Percentiles rank a stretch among this genome's conserved stretches.
Evolutionary conservation across 495 filamentous ascomycete genomes (phyloP).

Genomic region (Chaetomium cochliodes): DNA sequence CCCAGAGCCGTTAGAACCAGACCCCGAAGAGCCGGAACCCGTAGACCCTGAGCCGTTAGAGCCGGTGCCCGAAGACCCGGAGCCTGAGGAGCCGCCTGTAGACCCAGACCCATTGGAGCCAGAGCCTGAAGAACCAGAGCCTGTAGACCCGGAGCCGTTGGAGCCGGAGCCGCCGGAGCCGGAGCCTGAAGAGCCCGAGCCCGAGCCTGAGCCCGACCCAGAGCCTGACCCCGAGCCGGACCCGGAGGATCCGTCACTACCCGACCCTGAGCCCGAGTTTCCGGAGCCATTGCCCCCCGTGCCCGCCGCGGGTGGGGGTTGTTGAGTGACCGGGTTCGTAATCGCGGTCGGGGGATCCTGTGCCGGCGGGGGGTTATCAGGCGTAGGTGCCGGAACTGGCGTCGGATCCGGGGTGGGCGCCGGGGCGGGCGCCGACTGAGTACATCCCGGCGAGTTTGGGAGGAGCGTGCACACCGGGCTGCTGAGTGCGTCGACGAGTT

Average conservation of each 20-base stretch:
- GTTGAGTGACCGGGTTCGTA: background rate
- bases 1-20: slow-evolving; percentile 7
- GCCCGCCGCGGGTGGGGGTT: background rate
- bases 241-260: background rate
- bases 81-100: background rate
- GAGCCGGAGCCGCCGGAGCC: background rate
- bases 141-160: background rate
- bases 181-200: slow-evolving; percentile 7
- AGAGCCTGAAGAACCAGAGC: slow-evolving; percentile 3
- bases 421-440: background rate
- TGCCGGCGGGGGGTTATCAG: no score
- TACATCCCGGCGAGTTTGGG: slow-evolving; percentile 15
- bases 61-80: slow-evolving; percentile 1
- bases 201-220: background rate
- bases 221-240: slow-evolving; percentile 1
- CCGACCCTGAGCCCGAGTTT: slow-evolving; percentile 4
- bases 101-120: background rate
- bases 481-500: slow-evolving; percentile 1
- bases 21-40: background rate
- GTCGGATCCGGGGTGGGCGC: slow-evolving; percentile 14
- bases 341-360: no score
- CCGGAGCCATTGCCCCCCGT: slow-evolving; percentile 6
- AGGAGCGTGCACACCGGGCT: slow-evolving; percentile 17
- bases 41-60: no score
- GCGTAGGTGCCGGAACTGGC: no score